Evolutionary conservation across 768 basidiomycete species (phyloP).

Genomic region (Phallus indusiatus): DNA sequence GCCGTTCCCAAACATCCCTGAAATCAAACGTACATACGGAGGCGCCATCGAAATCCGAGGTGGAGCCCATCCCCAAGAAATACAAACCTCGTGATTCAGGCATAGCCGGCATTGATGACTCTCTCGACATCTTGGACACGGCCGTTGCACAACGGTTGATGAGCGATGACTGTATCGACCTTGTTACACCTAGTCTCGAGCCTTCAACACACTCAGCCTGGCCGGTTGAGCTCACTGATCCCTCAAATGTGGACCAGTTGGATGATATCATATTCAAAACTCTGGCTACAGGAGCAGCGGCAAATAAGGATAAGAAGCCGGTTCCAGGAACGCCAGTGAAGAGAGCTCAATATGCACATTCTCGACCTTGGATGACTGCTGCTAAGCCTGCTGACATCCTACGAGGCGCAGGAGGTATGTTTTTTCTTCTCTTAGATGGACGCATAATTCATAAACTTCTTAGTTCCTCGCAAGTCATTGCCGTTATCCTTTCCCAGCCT

Average conservation of each 20-base stretch:
- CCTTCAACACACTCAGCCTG: conserved; percentile 52
- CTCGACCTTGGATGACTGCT: conserved; percentile 19
- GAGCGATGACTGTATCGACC: conserved; percentile 38
- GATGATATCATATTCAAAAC: conserved; percentile 69
- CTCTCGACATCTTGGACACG: conserved; percentile 7
- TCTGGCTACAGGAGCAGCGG: conserved; percentile 43
- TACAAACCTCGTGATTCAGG: conserved; percentile 63
- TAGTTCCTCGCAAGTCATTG: conserved; percentile 20
- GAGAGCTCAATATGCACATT: conserved; percentile 25
- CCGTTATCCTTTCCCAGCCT: conserved; percentile 58
- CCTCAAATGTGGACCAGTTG: conserved; percentile 28
- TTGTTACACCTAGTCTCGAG: conserved; percentile 58
- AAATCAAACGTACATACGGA: not conserved
- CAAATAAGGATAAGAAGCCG: conserved; percentile 37
- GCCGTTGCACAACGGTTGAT: conserved; percentile 16
- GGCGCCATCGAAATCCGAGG: conserved; percentile 30
- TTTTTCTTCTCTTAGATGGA: not conserved
- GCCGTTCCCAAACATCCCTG: not conserved
- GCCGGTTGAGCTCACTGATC: conserved; percentile 28
- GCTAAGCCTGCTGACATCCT: conserved; percentile 5
- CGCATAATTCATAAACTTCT: not conserved
- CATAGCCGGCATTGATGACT: conserved; percentile 45
- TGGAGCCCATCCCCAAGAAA: conserved; percentile 38
- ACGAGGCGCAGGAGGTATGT: not conserved
- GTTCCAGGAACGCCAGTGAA: conserved; percentile 81